These are phyloP conservation scores for Globisporangium cederbergense DNA, from an alignment of 352 stramenopile species.

Conservation along the genomic window DNA sequence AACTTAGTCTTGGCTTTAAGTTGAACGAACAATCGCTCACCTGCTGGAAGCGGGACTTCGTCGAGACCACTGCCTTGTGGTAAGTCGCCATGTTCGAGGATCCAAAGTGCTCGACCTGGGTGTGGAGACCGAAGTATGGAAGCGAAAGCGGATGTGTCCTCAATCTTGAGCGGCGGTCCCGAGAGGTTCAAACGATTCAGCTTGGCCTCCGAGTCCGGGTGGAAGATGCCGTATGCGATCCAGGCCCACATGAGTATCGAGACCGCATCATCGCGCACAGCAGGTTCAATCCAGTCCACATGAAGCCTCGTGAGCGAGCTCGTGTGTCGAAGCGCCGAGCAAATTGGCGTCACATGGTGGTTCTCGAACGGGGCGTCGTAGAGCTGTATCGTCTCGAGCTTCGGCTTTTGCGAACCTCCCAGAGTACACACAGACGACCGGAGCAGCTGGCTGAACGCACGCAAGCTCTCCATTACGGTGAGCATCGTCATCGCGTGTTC, in stretches of 20 bases:
- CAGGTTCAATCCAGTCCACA: not conserved
- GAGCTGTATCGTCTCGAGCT: not conserved
- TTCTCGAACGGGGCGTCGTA: not conserved
- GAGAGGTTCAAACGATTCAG: constrained; percentile 32
- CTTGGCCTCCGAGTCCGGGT: constrained; percentile 27
- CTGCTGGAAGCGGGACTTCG: constrained; percentile 22
- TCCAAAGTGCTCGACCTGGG: constrained; percentile 18
- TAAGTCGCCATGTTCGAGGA: constrained; percentile 19
- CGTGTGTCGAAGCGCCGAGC: not conserved
- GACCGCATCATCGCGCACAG: constrained; percentile 3
- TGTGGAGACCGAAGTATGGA: constrained; percentile 20
- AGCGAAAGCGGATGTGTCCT: constrained; percentile 12
- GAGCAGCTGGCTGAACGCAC: not conserved
- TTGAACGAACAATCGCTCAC: constrained; percentile 21
- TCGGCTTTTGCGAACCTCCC: not conserved
- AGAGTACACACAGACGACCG: not conserved
- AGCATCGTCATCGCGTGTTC: not conserved
- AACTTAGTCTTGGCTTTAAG: constrained; percentile 23
- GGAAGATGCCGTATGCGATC: constrained; percentile 41
- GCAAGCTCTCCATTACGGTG: not conserved
- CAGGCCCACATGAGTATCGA: constrained; percentile 29
- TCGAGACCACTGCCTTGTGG: constrained; percentile 22
- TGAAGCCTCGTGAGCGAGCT: not conserved
- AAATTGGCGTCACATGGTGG: not conserved
- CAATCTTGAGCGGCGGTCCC: constrained; percentile 20